Conservation (phyloP, 768 basidiomycete species). For the Collybiopsis luxurians region DNA sequence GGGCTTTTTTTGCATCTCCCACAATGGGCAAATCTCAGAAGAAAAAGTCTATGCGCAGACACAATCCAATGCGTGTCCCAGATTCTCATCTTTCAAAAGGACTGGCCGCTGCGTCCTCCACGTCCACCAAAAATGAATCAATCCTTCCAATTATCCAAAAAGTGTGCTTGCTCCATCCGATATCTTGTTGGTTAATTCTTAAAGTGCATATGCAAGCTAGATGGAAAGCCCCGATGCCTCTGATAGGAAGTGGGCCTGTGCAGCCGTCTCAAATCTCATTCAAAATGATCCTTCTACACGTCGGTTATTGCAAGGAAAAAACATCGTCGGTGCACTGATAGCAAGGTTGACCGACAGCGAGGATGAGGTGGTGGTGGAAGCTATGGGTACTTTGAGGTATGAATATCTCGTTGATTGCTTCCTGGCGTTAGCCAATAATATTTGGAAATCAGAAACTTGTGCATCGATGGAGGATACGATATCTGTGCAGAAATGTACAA, state of each 20-base stretch:
- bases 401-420: conserved; percentile 16
- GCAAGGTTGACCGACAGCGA: conserved; percentile 84
- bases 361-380: conserved; percentile 90
- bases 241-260: conserved; percentile 95
- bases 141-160: conserved; percentile 90
- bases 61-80: conserved; percentile 93
- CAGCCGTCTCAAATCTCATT: conserved; percentile 92
- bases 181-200: conserved; percentile 9
- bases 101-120: conserved; percentile 66
- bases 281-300: conserved; percentile 94
- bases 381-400: conserved; percentile 83
- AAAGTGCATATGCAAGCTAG: conserved; percentile 31
- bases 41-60: conserved; percentile 77
- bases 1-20: neutral
- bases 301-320: conserved; percentile 85
- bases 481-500: conserved; percentile 98
- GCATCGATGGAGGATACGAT: conserved; percentile 93
- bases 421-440: neutral
- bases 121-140: conserved; percentile 73
- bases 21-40: conserved; percentile 94
- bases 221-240: conserved; percentile 72
- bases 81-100: conserved; percentile 89
- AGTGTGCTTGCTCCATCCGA: conserved; percentile 36
- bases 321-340: conserved; percentile 84
- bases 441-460: conserved; percentile 65